A percentile compares a stretch with the other conserved stretches of the same genome.
These are phyloP conservation scores for Penicillium sp. DNA, from an alignment of 2,329 filamentous ascomycete species.

Conservation along the genomic window DNA sequence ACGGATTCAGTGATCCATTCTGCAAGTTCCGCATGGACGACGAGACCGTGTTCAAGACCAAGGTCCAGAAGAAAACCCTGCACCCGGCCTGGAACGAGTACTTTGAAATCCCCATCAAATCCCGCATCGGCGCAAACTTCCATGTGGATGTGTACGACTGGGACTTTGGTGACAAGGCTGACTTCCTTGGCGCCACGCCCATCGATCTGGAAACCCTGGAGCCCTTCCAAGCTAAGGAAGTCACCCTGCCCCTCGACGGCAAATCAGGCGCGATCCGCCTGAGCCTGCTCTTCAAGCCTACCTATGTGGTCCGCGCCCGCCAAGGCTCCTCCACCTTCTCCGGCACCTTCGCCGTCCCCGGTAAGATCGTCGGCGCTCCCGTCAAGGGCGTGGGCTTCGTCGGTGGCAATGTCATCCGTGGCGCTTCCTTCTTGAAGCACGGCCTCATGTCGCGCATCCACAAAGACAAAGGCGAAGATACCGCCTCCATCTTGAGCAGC, in stretches of 20 bases:
- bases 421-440: slow-evolving; percentile 84
- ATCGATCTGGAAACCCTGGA: slow-evolving; percentile 79
- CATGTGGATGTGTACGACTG: slow-evolving; percentile 84
- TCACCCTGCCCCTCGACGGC: slow-evolving; percentile 74
- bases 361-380: slow-evolving; percentile 90
- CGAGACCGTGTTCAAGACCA: slow-evolving; percentile 89
- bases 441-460: slow-evolving; percentile 63
- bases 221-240: slow-evolving; percentile 77
- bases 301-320: slow-evolving; percentile 80
- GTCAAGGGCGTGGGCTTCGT: slow-evolving; percentile 85
- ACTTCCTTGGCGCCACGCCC: slow-evolving; percentile 74
- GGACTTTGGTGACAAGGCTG: slow-evolving; percentile 93
- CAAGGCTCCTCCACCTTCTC: slow-evolving; percentile 92
- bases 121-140: slow-evolving; percentile 81
- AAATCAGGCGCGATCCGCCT: slow-evolving; percentile 82
- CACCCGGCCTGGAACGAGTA: slow-evolving; percentile 94
- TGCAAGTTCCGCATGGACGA: slow-evolving; percentile 91
- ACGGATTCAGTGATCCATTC: slow-evolving; percentile 96
- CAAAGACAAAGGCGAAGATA: slow-evolving; percentile 52
- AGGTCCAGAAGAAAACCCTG: slow-evolving; percentile 93
- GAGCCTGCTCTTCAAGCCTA: slow-evolving; percentile 85
- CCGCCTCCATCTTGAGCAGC: slow-evolving; percentile 28
- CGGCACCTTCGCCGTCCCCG: slow-evolving; percentile 81
- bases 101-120: slow-evolving; percentile 80
- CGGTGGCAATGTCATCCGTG: slow-evolving; percentile 81